phyloP scores from a whole-genome alignment of 2,329 filamentous ascomycete genomes.

The Neonectria faginata region DNA sequence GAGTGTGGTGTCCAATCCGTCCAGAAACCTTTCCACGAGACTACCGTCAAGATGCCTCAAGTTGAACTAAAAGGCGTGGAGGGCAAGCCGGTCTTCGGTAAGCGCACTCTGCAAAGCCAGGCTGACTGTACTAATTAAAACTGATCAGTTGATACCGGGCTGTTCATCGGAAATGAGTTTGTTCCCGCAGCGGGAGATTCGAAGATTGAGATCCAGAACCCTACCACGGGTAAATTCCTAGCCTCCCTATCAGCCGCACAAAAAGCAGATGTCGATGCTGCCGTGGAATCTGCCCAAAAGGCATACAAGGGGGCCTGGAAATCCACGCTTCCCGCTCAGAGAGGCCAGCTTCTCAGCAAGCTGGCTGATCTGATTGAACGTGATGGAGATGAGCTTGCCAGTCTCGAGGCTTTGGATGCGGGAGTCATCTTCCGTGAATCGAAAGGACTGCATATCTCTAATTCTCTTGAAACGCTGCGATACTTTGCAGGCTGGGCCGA shows the following conservation, averaged over 20 bases:
- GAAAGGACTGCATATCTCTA: conserved; percentile 26
- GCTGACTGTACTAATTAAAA: neutral
- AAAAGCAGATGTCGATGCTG: conserved; percentile 6
- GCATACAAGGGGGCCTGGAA: conserved; percentile 16
- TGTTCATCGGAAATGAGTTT: conserved; percentile 23
- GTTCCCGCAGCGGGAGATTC: neutral
- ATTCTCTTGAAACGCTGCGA: conserved; percentile 31
- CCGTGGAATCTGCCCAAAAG: conserved; percentile 6
- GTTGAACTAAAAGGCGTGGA: neutral
- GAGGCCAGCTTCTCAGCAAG: conserved; percentile 65
- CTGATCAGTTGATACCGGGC: neutral
- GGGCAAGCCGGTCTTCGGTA: neutral
- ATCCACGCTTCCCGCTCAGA: neutral
- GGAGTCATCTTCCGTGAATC: conserved; percentile 49
- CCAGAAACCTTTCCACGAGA: neutral
- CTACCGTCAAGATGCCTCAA: neutral
- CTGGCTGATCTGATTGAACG: conserved; percentile 72
- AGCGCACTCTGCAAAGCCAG: neutral
- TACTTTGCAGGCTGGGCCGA: conserved; percentile 28
- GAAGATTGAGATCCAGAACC: conserved; percentile 14
- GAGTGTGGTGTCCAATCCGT: neutral
- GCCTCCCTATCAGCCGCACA: conserved; percentile 17
- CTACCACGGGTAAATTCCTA: conserved; percentile 4
- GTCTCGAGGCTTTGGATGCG: conserved; percentile 75
- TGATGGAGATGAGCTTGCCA: conserved; percentile 56